Evolutionary conservation across 768 basidiomycete genomes (phyloP).

Genomic region (Phallus indusiatus): DNA sequence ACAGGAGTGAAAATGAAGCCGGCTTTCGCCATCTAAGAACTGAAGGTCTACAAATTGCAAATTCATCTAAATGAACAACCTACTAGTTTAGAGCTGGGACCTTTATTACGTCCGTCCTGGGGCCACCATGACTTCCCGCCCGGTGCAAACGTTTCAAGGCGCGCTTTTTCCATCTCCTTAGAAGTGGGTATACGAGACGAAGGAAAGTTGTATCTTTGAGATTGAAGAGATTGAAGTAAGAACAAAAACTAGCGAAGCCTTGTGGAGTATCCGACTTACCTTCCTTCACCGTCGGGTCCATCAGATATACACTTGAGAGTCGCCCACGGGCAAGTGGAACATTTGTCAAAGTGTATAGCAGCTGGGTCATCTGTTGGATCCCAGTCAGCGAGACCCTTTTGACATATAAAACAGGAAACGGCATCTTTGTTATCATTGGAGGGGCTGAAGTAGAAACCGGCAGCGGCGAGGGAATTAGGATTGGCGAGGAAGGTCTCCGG

Average conservation of each 20-base stretch:
- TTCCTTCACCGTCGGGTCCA: slow-evolving; percentile 47
- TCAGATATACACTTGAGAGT: slow-evolving; percentile 57
- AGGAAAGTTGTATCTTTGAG: slow-evolving; percentile 44
- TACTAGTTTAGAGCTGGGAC: slow-evolving; percentile 67
- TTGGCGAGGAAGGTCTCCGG: slow-evolving; percentile 54
- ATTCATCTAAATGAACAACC: neutral
- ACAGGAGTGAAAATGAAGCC: slow-evolving; percentile 80
- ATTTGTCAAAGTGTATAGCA: slow-evolving; percentile 69
- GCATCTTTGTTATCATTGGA: slow-evolving; percentile 59
- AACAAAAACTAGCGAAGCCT: neutral
- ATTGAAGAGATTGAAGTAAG: neutral
- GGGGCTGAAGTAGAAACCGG: slow-evolving; percentile 83
- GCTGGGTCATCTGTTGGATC: slow-evolving; percentile 79
- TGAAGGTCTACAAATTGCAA: slow-evolving; percentile 2
- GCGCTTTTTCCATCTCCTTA: slow-evolving; percentile 62
- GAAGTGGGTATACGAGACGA: slow-evolving; percentile 52
- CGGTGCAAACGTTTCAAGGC: slow-evolving; percentile 55
- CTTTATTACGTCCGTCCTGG: slow-evolving; percentile 53
- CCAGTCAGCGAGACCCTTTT: slow-evolving; percentile 79
- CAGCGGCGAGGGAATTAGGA: slow-evolving; percentile 68
- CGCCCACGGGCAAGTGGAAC: slow-evolving; percentile 71
- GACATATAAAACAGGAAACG: slow-evolving; percentile 79
- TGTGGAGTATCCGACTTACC: slow-evolving; percentile 29
- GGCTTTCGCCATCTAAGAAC: slow-evolving; percentile 70
- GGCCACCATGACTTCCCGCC: slow-evolving; percentile 43